Base-by-base conservation (phyloP, 2,329 filamentous ascomycete genomes). In the Penicillium sp. region DNA sequence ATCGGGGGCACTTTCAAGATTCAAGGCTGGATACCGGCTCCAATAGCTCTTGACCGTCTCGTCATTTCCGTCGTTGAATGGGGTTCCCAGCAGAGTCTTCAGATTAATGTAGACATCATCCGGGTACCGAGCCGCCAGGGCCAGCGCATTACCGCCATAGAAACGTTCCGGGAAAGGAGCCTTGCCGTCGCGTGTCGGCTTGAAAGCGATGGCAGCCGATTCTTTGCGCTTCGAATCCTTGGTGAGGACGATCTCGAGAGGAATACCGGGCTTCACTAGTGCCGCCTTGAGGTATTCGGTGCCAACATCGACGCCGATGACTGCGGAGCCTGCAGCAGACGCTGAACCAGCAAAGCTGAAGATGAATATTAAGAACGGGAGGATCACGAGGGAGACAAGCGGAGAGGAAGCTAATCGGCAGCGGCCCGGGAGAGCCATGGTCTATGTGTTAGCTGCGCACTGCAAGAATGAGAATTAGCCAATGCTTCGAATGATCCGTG, bases 211-310 rank as follows among this genome's bases (percentile, higher is more conserved):
- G 28, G 88, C 89, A 2, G 89, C 86, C 15, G 77, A 78, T 65
- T 98, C 92, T 73, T 98, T 98, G 59, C 92, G 84, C 65, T 94
- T 85, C 18, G 92, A 95, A 69, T 98, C 92, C 64, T 96, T 98
- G 18, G 89, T 95, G 39, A 95, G 77, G 63, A 98, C 90, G 50
- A 98, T 96, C 52, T 98, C 92, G 61, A 98, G 85, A 8, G 92
- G 92, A 35, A 94, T 90, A 44, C 92, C 92, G 2, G 92, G 92
- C 70, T 96, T 96, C 45, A 98, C 90, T 28, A 98, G 78, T 10
- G 85, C 82, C 17, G 90, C 90, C 72, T 96, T 98, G 70, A 98
- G 85, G 69, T 94, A 95, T 64, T 95, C 87, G 39, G 92, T 95
- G 52, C 92, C 92, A 37, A 98, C 75, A 67, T 98, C 92, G 56